Conservation (phyloP, 192 early-diverging fungal genomes). For the Endogone sp. region DNA sequence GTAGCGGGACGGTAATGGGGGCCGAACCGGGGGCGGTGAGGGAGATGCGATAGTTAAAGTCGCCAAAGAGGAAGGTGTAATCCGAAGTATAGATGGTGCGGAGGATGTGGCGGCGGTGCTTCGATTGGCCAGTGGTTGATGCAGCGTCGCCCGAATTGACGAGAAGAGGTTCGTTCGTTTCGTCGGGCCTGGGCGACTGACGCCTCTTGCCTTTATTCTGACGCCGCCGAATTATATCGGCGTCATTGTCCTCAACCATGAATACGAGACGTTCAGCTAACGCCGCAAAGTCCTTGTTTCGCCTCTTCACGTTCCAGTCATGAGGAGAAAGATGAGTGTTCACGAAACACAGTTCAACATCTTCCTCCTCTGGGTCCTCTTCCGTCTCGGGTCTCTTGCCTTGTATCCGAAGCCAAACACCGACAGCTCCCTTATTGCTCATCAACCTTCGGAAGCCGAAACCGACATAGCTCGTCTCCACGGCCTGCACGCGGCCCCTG, state of each 20-base stretch:
- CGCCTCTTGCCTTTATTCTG: not conserved
- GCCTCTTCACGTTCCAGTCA: slow-evolving; percentile 24
- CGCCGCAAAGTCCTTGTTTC: slow-evolving; percentile 29
- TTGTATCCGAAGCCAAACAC: slow-evolving; percentile 19
- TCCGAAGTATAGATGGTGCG: slow-evolving; percentile 26
- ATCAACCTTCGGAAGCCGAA: slow-evolving; percentile 24
- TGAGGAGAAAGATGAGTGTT: slow-evolving; percentile 34
- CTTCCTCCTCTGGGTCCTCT: not conserved
- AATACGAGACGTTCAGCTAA: slow-evolving; percentile 26
- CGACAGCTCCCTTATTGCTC: slow-evolving; percentile 41
- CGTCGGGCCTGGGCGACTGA: not conserved
- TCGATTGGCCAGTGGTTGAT: not conserved
- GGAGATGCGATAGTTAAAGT: slow-evolving; percentile 34
- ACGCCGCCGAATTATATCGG: not conserved
- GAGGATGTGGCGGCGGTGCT: not conserved
- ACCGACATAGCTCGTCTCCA: slow-evolving; percentile 19
- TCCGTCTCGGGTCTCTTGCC: not conserved
- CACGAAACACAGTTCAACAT: slow-evolving; percentile 31
- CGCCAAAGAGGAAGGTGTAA: slow-evolving; percentile 32
- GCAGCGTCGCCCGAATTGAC: not conserved
- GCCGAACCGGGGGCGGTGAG: slow-evolving; percentile 22
- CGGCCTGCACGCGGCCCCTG: slow-evolving; percentile 18
- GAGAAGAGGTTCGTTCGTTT: not conserved
- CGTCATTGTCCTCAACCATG: slow-evolving; percentile 9
- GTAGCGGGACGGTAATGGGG: slow-evolving; percentile 18